Evolutionary conservation across 345 rosid genomes (phyloP).

Genomic region (Pistacia vera): DNA sequence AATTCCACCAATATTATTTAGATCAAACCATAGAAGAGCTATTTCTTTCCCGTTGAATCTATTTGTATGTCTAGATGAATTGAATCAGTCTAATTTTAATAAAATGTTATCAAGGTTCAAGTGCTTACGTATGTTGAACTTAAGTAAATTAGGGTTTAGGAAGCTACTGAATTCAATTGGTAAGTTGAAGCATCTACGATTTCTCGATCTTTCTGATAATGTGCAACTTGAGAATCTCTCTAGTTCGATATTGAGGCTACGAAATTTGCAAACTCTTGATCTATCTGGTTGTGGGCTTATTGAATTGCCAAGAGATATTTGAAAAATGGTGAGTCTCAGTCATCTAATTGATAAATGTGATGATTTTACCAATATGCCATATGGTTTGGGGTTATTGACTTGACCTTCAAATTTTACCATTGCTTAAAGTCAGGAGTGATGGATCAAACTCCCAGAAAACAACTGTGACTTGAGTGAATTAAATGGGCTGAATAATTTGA

Average conservation of each 20-base stretch:
- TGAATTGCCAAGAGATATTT: conserved; percentile 5
- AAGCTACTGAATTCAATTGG: background rate
- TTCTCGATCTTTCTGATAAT: conserved; percentile 23
- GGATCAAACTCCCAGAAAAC: too few relatives aligned
- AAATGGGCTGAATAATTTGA: conserved; percentile 16
- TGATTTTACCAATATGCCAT: conserved; percentile 6
- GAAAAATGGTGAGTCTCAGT: conserved; percentile 11
- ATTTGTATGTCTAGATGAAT: background rate
- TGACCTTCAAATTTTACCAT: conserved; percentile 5
- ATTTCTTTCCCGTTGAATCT: background rate
- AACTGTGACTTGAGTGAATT: background rate
- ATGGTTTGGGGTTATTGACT: conserved; percentile 4
- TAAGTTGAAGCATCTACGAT: conserved; percentile 15
- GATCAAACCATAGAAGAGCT: background rate
- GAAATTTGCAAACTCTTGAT: conserved; percentile 16
- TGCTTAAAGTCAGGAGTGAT: conserved; percentile 10
- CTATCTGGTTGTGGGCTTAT: conserved; percentile 14
- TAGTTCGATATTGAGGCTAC: background rate
- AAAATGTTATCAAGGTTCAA: background rate
- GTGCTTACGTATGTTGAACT: conserved; percentile 8
- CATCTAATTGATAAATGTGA: conserved; percentile 3
- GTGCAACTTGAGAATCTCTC: conserved; percentile 12
- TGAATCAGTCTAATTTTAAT: background rate
- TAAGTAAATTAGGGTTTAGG: background rate
- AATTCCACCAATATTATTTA: background rate